Evolutionary conservation across 345 rosid species (phyloP).

Genomic region (Melastoma malabathricum): DNA sequence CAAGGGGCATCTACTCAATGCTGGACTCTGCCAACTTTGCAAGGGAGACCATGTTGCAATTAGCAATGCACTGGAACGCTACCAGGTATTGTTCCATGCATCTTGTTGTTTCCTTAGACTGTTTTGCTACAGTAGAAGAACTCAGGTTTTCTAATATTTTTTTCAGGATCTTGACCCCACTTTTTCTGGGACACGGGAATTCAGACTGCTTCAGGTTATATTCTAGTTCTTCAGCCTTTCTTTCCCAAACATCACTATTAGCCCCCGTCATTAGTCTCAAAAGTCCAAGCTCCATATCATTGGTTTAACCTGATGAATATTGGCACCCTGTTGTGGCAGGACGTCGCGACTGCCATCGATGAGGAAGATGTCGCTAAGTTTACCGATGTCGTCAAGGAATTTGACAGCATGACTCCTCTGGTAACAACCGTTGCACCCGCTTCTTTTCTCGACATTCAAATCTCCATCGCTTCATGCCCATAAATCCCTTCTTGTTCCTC

Average conservation of each 20-base stretch:
- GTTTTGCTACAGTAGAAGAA: neutral
- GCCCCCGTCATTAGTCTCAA: neutral
- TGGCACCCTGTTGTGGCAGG: constrained; percentile 26
- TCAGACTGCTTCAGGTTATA: constrained; percentile 49
- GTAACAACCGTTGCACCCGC: constrained; percentile 17
- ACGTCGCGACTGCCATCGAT: constrained; percentile 70
- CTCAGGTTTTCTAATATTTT: constrained; percentile 6
- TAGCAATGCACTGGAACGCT: constrained; percentile 75
- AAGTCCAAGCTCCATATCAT: neutral
- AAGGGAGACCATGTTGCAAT: constrained; percentile 82
- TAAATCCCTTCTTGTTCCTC: no score
- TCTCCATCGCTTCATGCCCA: no score
- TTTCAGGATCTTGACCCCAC: constrained; percentile 92
- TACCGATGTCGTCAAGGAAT: constrained; percentile 86
- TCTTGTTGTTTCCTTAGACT: neutral
- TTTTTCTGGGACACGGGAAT: constrained; percentile 87
- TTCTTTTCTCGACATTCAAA: no score
- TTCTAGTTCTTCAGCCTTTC: neutral
- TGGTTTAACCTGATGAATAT: neutral
- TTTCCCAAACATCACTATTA: neutral
- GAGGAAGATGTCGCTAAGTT: constrained; percentile 93
- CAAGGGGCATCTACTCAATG: constrained; percentile 94
- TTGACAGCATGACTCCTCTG: constrained; percentile 97
- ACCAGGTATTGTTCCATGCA: constrained; percentile 49
- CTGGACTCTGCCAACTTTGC: constrained; percentile 95